phyloP scores from a whole-genome alignment of 768 basidiomycete genomes.

The Tylopilus subfusipes region DNA sequence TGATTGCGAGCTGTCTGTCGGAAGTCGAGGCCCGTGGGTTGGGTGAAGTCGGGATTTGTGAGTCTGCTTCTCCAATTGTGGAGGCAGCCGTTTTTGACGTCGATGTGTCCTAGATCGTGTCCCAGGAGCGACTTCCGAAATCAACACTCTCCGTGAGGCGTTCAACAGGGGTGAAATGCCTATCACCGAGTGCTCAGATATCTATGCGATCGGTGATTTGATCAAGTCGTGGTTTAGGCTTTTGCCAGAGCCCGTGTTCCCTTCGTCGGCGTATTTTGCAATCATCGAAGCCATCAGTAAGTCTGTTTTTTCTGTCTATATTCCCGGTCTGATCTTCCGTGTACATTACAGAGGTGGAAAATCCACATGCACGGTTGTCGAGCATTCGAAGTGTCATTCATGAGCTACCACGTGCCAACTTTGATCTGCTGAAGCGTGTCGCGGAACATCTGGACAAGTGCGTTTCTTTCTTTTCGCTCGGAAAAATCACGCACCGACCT shows the following conservation, averaged over 20 bases:
- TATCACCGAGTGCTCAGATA: slow-evolving; percentile 58
- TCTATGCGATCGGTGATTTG: slow-evolving; percentile 79
- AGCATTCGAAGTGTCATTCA: slow-evolving; percentile 68
- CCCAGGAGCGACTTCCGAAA: slow-evolving; percentile 69
- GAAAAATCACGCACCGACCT: background rate
- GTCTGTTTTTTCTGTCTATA: slow-evolving; percentile 17
- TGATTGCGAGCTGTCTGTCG: slow-evolving; percentile 60
- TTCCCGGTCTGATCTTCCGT: slow-evolving; percentile 2
- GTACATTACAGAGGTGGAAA: slow-evolving; percentile 55
- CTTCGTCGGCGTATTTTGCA: slow-evolving; percentile 60
- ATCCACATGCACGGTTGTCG: slow-evolving; percentile 61
- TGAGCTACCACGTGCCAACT: slow-evolving; percentile 65
- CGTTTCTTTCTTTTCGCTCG: slow-evolving; percentile 12
- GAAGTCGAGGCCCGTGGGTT: slow-evolving; percentile 77
- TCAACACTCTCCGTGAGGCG: slow-evolving; percentile 65
- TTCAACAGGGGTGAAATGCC: slow-evolving; percentile 74
- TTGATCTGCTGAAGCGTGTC: slow-evolving; percentile 75
- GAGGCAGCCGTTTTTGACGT: background rate
- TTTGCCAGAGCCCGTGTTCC: slow-evolving; percentile 78
- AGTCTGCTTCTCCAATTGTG: slow-evolving; percentile 25
- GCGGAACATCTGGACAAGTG: slow-evolving; percentile 81
- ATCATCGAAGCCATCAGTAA: slow-evolving; percentile 71
- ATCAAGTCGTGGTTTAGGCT: slow-evolving; percentile 86
- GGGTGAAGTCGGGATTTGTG: slow-evolving; percentile 81
- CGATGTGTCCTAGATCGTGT: slow-evolving; percentile 59